Evolutionary conservation across 352 stramenopile species (phyloP).

Genomic region (Phytophthora sojae): DNA sequence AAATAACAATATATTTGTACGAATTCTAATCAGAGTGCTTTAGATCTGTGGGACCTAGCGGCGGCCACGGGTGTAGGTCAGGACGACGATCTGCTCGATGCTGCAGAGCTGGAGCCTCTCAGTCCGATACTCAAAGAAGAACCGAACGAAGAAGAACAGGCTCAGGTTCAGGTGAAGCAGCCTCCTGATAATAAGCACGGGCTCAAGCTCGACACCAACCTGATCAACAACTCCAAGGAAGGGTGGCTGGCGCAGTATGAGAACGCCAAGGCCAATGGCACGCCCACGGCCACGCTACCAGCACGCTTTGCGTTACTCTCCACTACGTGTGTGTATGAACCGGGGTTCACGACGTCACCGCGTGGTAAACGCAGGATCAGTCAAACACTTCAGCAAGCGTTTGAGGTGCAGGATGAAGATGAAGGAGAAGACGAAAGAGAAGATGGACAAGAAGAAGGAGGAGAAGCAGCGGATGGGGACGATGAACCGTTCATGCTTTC

Average conservation of each 20-base stretch:
- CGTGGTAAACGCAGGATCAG: slow-evolving; percentile 48
- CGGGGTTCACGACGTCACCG: slow-evolving; percentile 43
- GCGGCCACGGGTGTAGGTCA: slow-evolving; percentile 23
- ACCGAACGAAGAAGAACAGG: slow-evolving; percentile 10
- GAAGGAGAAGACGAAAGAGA: slow-evolving; percentile 18
- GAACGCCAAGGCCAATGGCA: slow-evolving; percentile 27
- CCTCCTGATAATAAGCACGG: slow-evolving; percentile 15
- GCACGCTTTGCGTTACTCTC: slow-evolving; percentile 42
- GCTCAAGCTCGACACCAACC: slow-evolving; percentile 33
- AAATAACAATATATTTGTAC: background rate
- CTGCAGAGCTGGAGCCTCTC: slow-evolving; percentile 34
- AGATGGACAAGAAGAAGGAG: slow-evolving; percentile 20
- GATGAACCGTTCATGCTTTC: slow-evolving; percentile 42
- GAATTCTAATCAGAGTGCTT: background rate
- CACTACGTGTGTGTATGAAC: slow-evolving; percentile 43
- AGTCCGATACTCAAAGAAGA: slow-evolving; percentile 39
- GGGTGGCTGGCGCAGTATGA: slow-evolving; percentile 30
- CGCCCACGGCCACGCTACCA: slow-evolving; percentile 36
- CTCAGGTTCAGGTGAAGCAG: slow-evolving; percentile 28
- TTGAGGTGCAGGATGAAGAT: slow-evolving; percentile 27
- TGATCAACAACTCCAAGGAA: slow-evolving; percentile 26
- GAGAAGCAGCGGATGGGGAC: slow-evolving; percentile 20
- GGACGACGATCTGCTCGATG: slow-evolving; percentile 41
- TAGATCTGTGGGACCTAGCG: slow-evolving; percentile 38
- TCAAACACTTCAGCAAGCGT: slow-evolving; percentile 16